phyloP scores from a whole-genome alignment of 2,329 filamentous ascomycete species.

The Fusarium paranaense region DNA sequence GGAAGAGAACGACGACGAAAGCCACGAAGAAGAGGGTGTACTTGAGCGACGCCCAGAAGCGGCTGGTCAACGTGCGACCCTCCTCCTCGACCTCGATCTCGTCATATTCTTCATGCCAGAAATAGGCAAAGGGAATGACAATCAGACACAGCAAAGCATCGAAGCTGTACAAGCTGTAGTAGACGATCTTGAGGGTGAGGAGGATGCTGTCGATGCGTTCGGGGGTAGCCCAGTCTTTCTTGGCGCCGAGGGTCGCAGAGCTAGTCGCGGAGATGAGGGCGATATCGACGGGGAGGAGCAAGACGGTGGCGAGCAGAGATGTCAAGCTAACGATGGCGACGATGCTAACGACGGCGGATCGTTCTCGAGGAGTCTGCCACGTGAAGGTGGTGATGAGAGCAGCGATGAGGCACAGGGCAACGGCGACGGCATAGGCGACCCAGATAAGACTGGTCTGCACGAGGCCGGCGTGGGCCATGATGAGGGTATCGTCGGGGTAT shows the following conservation, averaged over 20 bases:
- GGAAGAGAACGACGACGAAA: conserved; percentile 84
- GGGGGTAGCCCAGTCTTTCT: conserved; percentile 95
- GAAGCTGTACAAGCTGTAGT: conserved; percentile 92
- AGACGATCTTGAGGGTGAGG: conserved; percentile 85
- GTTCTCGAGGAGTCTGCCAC: conserved; percentile 90
- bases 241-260: conserved; percentile 77
- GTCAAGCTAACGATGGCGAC: conserved; percentile 91
- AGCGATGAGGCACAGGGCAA: conserved; percentile 80
- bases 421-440: conserved; percentile 88
- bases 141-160: conserved; percentile 91
- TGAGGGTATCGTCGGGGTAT: conserved; percentile 14
- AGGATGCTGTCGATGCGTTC: conserved; percentile 82
- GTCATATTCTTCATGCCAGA: conserved; percentile 98
- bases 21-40: conserved; percentile 89
- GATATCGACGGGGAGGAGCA: conserved; percentile 94
- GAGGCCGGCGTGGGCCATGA: conserved; percentile 65
- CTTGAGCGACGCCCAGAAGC: conserved; percentile 87
- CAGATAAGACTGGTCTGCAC: conserved; percentile 93
- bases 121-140: conserved; percentile 95
- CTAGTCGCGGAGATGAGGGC: conserved; percentile 92
- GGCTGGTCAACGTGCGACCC: conserved; percentile 74
- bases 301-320: conserved; percentile 87
- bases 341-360: conserved; percentile 82
- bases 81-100: conserved; percentile 90
- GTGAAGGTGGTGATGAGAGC: conserved; percentile 89